Base-by-base conservation (phyloP, 257 asterid genomes). In the Nicotiana attenuata region DNA sequence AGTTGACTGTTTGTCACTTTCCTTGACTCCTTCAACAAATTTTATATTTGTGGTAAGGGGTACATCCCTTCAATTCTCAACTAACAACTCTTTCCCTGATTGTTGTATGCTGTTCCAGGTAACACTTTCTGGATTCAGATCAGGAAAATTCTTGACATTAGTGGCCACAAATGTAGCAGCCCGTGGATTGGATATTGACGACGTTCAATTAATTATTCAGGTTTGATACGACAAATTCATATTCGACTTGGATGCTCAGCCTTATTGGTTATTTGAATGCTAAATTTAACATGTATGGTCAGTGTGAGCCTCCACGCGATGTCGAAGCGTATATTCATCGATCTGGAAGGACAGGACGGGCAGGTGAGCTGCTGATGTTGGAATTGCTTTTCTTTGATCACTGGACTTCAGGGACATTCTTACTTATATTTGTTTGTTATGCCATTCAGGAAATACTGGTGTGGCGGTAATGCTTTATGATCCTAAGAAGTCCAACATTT, bases 221-320 rank as follows among this genome's bases (percentile, higher is more conserved):
- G 99, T 95, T 16, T 83, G 88, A 82, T 76, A 47, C 45, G 20
- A 7, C 67, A 57, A 7, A 20, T 52, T 52, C 64, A 57, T 57
- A 57, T 17, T 57, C 26, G 9, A 57, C 3, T 5, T 57, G 19
- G 64, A 6, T 57, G 64, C 26, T 57, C 64, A 19, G 6, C 64
- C 26, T 14, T 50, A 14, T 47, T 15, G 41, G 53, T 47, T 47
- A 15, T 31, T 47, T 50, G 55, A 35, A 16, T 24, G 78, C 69
- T 87, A 76, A 77, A 71, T 63, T 31, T 67, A 16, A 78, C 59
- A 69, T 26, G 53, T 76, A 10, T 88, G 78, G 55, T 85, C 68
- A 95, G 99, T 95, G 98, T 88, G 99, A 95, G 86, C 99, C 99
- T 2, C 99, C 99, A 35, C 94, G 93, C 76, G 97, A 93, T 77